Evolutionary conservation across 1,284 basidiomycete species (phyloP).

Genomic region (Testicularia cyperi): DNA sequence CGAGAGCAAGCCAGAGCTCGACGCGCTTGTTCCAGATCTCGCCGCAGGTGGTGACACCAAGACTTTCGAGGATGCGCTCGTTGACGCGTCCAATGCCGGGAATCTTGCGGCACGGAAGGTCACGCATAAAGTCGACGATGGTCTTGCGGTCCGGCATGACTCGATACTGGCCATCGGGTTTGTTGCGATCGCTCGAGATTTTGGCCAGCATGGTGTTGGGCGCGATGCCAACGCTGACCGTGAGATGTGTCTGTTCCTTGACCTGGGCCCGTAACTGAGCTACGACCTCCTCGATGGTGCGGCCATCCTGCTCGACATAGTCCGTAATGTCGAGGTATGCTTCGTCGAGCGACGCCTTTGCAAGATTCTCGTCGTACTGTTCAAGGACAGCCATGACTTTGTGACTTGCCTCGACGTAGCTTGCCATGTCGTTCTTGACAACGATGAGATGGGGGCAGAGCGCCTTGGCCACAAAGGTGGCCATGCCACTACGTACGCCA

Average conservation of each 20-base stretch:
- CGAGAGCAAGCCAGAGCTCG: constrained; percentile 46
- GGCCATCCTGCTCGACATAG: constrained; percentile 71
- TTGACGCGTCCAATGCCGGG: constrained; percentile 57
- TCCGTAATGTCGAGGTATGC: constrained; percentile 77
- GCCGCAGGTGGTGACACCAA: constrained; percentile 51
- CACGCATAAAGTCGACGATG: constrained; percentile 49
- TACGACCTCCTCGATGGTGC: constrained; percentile 75
- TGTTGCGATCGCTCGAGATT: constrained; percentile 83
- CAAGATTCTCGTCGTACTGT: constrained; percentile 79
- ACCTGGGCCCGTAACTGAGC: constrained; percentile 57
- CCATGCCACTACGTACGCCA: constrained; percentile 68
- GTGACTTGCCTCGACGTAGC: constrained; percentile 55
- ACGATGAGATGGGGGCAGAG: constrained; percentile 88
- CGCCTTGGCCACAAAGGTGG: constrained; percentile 85
- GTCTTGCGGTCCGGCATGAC: constrained; percentile 39
- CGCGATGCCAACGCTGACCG: constrained; percentile 76
- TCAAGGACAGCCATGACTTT: constrained; percentile 65
- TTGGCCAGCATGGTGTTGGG: constrained; percentile 68
- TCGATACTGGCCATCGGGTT: constrained; percentile 54
- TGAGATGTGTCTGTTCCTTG: constrained; percentile 65
- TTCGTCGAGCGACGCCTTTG: constrained; percentile 74
- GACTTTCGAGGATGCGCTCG: constrained; percentile 50
- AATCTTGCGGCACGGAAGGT: constrained; percentile 53
- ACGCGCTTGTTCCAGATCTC: constrained; percentile 54
- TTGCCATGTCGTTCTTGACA: constrained; percentile 63